Evolutionary conservation across 169 alveolate genomes (phyloP).

Genomic region (Plasmodium cynomolgi): DNA sequence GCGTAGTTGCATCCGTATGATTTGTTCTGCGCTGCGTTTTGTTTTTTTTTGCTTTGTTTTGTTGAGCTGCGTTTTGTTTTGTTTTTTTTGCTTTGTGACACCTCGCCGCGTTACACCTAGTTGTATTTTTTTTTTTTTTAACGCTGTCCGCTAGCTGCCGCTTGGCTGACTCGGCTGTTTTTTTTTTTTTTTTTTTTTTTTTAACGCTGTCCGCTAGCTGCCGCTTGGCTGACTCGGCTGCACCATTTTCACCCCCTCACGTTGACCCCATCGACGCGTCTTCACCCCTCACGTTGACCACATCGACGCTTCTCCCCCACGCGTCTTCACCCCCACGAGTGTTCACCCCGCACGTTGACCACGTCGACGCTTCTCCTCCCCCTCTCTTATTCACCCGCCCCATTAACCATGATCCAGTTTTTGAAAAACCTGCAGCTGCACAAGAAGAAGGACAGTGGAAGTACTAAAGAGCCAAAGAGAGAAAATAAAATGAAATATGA

Average conservation of each 20-base stretch:
- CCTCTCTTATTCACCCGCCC: background rate
- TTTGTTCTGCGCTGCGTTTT: background rate
- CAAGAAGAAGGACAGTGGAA: conserved; percentile 39
- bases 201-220: background rate
- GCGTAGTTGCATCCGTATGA: background rate
- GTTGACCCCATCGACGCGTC: background rate
- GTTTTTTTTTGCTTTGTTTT: background rate
- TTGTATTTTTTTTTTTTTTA: background rate
- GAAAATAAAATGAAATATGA: conserved; percentile 71
- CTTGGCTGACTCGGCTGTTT: background rate
- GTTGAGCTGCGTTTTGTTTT: background rate
- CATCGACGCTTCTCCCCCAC: background rate
- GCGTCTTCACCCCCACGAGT: background rate
- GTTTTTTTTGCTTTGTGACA: background rate
- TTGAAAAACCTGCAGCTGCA: conserved; percentile 47
- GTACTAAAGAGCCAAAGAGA: background rate
- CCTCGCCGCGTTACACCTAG: background rate
- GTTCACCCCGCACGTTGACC: background rate
- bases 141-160: background rate
- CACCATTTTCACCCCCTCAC: background rate
- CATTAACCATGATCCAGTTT: conserved; percentile 26
- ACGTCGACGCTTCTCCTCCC: too few relatives aligned
- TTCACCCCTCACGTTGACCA: background rate
- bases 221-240: background rate
- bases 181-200: conserved; percentile 7